Conservation (phyloP, 1,284 basidiomycete genomes). For the Apiotrichum mycotoxinovorans region DNA sequence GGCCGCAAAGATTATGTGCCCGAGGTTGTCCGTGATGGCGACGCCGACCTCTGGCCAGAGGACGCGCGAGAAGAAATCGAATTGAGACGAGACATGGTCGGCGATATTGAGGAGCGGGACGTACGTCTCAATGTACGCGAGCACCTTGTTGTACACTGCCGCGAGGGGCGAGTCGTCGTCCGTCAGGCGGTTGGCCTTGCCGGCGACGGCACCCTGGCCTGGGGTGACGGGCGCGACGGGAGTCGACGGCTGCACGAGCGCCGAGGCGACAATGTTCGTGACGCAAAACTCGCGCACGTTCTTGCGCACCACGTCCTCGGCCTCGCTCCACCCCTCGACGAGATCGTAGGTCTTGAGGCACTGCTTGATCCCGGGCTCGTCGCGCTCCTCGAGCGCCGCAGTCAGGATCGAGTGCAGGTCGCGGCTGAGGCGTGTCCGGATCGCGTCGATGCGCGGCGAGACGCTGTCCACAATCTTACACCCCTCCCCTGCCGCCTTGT, state of each 20-base stretch:
- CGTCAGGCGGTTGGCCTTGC: constrained; percentile 2
- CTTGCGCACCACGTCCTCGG: constrained; percentile 73
- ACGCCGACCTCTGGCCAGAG: constrained; percentile 79
- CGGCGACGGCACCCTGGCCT: constrained; percentile 2
- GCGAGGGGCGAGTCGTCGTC: constrained; percentile 53
- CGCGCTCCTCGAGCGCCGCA: constrained; percentile 50
- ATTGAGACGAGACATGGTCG: constrained; percentile 58
- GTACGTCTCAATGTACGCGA: constrained; percentile 74
- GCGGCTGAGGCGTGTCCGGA: constrained; percentile 70
- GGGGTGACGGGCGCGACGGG: constrained; percentile 31
- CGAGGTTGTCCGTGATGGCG: constrained; percentile 78
- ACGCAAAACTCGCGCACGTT: constrained; percentile 66
- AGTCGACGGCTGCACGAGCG: constrained; percentile 22
- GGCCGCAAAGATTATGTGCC: constrained; percentile 76
- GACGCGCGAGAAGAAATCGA: constrained; percentile 78
- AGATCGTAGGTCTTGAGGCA: constrained; percentile 78
- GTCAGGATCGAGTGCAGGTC: constrained; percentile 78
- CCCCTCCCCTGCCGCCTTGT: constrained; percentile 70
- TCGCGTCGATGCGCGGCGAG: constrained; percentile 71
- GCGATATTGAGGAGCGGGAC: constrained; percentile 69
- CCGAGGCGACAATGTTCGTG: constrained; percentile 27
- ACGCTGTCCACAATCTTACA: constrained; percentile 76
- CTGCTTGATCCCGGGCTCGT: constrained; percentile 61
- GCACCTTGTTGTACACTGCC: constrained; percentile 70
- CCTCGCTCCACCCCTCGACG: constrained; percentile 74